Base-by-base conservation (phyloP, 768 basidiomycete species). In the Asterophora lycoperdoides region DNA sequence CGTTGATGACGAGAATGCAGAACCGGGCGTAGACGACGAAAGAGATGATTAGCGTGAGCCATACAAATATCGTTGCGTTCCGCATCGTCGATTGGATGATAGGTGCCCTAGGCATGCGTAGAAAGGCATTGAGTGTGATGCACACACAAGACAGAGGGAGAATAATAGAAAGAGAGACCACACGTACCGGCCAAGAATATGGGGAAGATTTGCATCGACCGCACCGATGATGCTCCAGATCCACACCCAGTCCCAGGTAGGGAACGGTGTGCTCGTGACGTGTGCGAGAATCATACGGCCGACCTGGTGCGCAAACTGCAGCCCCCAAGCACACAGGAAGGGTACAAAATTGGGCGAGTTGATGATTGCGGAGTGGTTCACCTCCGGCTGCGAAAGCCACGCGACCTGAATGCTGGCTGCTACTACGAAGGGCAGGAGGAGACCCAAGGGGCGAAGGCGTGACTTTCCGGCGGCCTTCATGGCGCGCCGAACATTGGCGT, bases 211-310 rank as follows among this genome's bases (percentile, higher is more conserved):
- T 2, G 89, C 93, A 61, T 98, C 95, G 11, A 90, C 50, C 1
- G 86, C 88, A 3, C 84, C 87, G 11, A 90, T 60, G 2, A 81
- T 63, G 53, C 81, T 89, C 82, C 86, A 89, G 7, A 91, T 64
- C 84, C 93, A 94, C 64, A 94, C 80, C 60, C 78, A 80, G 62
- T 94, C 89, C 81, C 87, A 93, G 61, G 77, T 72, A 0, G 96
- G 96, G 73, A 97, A 95, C 4, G 80, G 70, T 37, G 77, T 72
- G 54, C 81, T 82, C 44, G 94, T 93, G 23, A 96, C 83, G 65
- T 98, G 96, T 1, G 93, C 89, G 39, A 96, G 70, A 59, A 97
- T 98, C 76, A 98, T 88, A 56, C 86, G 73, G 9, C 92, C 91
- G 32, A 96, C 94, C 63, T 93, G 86, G 55, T 90, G 89, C 23